Percentiles rank a stretch among this genome's conserved stretches.
These are phyloP conservation scores for Castanea mollissima DNA, from an alignment of 306 rosid species.

Conservation along the genomic window DNA sequence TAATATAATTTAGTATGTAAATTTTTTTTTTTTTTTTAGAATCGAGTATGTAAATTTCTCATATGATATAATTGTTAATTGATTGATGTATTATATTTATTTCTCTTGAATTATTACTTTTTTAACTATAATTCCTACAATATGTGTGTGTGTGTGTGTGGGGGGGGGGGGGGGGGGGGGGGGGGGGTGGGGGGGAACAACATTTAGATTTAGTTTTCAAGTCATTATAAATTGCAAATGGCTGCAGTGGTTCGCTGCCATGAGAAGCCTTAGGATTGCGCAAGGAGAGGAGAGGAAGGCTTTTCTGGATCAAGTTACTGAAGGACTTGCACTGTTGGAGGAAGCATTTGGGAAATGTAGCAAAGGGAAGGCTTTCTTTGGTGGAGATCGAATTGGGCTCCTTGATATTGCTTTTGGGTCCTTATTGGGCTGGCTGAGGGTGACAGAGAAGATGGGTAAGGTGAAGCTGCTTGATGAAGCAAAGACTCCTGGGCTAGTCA, in stretches of 20 bases:
- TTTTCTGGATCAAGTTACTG: conserved; percentile 18
- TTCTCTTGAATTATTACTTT: no score
- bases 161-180: no score
- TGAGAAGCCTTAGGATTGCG: conserved; percentile 28
- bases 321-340: conserved; percentile 40
- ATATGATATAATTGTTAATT: no score
- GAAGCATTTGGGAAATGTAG: conserved; percentile 37
- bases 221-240: neutral
- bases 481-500: conserved; percentile 38
- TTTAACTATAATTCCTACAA: no score
- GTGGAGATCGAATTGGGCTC: conserved; percentile 51
- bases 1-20: no score
- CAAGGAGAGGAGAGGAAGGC: conserved; percentile 38
- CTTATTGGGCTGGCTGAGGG: conserved; percentile 49
- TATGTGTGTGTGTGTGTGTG: no score
- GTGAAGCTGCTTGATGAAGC: conserved; percentile 36
- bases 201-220: neutral
- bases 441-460: conserved; percentile 24
- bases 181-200: no score
- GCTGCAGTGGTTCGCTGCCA: conserved; percentile 40
- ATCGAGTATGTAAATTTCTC: no score
- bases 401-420: conserved; percentile 61
- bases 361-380: conserved; percentile 54
- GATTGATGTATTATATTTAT: no score
- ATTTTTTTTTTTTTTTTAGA: no score